Conservation (phyloP, 73 alveolate species). For the Paramecium sonneborni region DNA sequence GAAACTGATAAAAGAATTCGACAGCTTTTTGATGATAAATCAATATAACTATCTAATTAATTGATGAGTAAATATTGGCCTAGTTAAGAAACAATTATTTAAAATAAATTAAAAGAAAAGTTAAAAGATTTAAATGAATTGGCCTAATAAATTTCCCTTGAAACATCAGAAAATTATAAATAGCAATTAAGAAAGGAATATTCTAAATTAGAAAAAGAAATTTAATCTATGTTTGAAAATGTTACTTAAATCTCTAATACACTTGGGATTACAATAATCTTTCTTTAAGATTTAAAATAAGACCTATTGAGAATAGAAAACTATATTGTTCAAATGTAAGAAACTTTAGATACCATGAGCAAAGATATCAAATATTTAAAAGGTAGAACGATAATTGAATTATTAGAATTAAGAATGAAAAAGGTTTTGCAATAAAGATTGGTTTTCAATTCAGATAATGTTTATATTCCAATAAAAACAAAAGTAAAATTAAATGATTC, state of each 20-base stretch:
- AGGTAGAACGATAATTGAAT: neutral
- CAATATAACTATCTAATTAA: neutral
- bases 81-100: neutral
- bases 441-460: neutral
- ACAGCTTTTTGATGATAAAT: neutral
- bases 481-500: neutral
- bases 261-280: slow-evolving; percentile 13
- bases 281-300: neutral
- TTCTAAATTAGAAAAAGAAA: neutral
- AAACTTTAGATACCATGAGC: neutral
- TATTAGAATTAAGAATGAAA: slow-evolving; percentile 25
- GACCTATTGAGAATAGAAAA: neutral
- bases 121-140: neutral
- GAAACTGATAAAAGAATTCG: slow-evolving; percentile 40
- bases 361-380: neutral
- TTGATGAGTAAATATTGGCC: slow-evolving; percentile 2
- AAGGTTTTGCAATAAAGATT: neutral
- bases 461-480: neutral
- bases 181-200: neutral
- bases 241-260: neutral
- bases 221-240: neutral
- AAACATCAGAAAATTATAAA: neutral
- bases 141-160: neutral
- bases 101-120: neutral
- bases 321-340: neutral